Evolutionary conservation across 75 land plant species (phyloP).

Genomic region (Cupressus sempervirens): DNA sequence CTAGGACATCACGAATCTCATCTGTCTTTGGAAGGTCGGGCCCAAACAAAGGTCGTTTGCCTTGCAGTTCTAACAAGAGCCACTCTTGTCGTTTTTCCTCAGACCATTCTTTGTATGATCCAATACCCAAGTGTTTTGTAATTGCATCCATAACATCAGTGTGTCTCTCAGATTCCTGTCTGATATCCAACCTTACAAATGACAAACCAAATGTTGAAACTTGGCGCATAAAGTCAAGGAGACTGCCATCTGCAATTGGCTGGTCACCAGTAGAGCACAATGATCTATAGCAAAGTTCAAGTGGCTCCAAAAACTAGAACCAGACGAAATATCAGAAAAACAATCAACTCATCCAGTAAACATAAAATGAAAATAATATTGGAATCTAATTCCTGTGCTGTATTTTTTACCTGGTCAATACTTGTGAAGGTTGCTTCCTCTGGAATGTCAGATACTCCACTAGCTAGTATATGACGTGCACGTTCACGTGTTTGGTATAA

Average conservation of each 20-base stretch:
- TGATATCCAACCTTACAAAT: conserved; percentile 79
- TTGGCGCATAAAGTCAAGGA: conserved; percentile 88
- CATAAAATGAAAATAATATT: not conserved
- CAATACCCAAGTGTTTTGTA: conserved; percentile 69
- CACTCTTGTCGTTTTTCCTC: conserved; percentile 77
- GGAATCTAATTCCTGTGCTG: not conserved
- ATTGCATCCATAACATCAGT: conserved; percentile 88
- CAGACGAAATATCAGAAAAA: not conserved
- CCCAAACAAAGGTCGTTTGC: conserved; percentile 89
- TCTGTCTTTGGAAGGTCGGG: conserved; percentile 79
- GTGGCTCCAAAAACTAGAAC: conserved; percentile 74
- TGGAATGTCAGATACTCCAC: conserved; percentile 72
- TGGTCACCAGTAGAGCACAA: conserved; percentile 83
- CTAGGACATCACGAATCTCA: conserved; percentile 76
- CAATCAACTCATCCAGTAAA: not conserved
- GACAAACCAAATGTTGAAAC: conserved; percentile 86
- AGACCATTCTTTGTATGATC: conserved; percentile 80
- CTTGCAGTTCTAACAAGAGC: conserved; percentile 72
- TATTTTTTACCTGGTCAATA: conserved; percentile 55
- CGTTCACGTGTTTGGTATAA: conserved; percentile 88
- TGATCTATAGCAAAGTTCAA: conserved; percentile 87
- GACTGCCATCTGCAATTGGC: conserved; percentile 89
- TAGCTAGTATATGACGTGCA: conserved; percentile 68
- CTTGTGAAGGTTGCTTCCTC: conserved; percentile 71
- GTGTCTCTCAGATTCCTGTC: conserved; percentile 94